These are phyloP conservation scores for Hortiboletus campestris DNA, from an alignment of 768 basidiomycete genomes.

Conservation along the genomic window DNA sequence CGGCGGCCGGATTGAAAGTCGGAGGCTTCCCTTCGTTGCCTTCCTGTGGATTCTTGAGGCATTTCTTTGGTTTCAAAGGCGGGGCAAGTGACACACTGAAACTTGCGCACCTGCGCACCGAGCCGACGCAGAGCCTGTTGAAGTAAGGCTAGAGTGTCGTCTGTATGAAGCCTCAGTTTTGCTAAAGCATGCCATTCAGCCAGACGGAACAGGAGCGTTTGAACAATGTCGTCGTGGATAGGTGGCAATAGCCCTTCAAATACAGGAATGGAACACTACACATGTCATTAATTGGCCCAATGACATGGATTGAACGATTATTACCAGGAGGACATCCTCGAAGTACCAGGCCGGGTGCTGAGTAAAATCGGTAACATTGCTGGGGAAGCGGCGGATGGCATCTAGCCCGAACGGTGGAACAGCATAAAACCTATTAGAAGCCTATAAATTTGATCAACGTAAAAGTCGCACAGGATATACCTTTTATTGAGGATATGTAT, in stretches of 20 bases:
- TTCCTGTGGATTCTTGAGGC: not conserved
- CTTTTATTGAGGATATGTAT: too few relatives aligned
- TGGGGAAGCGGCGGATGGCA: too few relatives aligned
- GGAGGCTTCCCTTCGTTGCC: not conserved
- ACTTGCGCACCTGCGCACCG: not conserved
- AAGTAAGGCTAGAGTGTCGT: not conserved
- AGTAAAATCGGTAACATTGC: too few relatives aligned
- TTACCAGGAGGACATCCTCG: conserved; percentile 19
- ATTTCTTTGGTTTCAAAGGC: not conserved
- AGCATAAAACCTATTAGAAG: too few relatives aligned
- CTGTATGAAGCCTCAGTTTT: not conserved
- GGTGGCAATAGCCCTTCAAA: conserved; percentile 39
- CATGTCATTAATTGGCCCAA: not conserved
- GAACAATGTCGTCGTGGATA: conserved; percentile 20
- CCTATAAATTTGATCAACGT: too few relatives aligned
- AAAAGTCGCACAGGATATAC: too few relatives aligned
- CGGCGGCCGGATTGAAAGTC: not conserved
- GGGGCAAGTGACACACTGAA: not conserved
- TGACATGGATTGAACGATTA: too few relatives aligned
- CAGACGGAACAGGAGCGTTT: conserved; percentile 20
- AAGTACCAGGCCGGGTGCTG: too few relatives aligned
- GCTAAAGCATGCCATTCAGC: conserved; percentile 17
- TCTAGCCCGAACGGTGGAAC: too few relatives aligned
- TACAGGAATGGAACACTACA: conserved; percentile 38
- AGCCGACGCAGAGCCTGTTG: not conserved